A percentile compares a stretch with the other conserved stretches of the same genome.
phyloP scores from a whole-genome alignment of 169 alveolate genomes.

The Plasmodium fragile region DNA sequence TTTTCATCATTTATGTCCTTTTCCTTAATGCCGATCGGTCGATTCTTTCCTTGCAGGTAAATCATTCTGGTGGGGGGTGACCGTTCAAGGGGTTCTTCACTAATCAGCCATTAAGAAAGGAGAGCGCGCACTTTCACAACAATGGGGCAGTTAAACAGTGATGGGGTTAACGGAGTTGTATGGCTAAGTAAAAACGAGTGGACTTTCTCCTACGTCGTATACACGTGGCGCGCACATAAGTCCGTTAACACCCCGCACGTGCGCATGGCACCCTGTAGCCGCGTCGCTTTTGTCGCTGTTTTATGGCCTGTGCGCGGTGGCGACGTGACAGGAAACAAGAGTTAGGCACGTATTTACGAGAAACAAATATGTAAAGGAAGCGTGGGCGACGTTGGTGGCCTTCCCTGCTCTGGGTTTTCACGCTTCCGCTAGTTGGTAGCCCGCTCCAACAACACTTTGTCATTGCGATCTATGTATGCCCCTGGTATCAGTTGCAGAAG shows the following conservation, averaged over 20 bases:
- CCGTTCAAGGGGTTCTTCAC: neutral
- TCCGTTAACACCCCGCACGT: neutral
- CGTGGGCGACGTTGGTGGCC: neutral
- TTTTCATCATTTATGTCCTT: slow-evolving; percentile 65
- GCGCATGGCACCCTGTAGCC: neutral
- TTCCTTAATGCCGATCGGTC: slow-evolving; percentile 30
- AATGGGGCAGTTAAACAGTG: neutral
- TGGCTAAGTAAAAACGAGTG: neutral
- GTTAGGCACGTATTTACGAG: neutral
- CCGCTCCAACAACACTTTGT: neutral
- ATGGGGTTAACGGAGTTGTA: neutral
- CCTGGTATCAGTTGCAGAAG: neutral
- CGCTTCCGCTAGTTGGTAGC: neutral
- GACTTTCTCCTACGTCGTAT: neutral
- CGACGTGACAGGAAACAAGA: neutral
- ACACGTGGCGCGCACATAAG: neutral
- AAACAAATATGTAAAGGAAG: neutral
- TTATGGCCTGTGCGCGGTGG: neutral
- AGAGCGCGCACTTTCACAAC: neutral
- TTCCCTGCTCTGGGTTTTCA: neutral
- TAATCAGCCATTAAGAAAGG: neutral
- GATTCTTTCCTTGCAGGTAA: slow-evolving; percentile 12
- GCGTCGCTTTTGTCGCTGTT: neutral
- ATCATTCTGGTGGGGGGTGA: slow-evolving; percentile 22
- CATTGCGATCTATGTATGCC: neutral